Evolutionary conservation across 2,329 filamentous ascomycete species (phyloP).

Genomic region (Cytospora schulzeri): DNA sequence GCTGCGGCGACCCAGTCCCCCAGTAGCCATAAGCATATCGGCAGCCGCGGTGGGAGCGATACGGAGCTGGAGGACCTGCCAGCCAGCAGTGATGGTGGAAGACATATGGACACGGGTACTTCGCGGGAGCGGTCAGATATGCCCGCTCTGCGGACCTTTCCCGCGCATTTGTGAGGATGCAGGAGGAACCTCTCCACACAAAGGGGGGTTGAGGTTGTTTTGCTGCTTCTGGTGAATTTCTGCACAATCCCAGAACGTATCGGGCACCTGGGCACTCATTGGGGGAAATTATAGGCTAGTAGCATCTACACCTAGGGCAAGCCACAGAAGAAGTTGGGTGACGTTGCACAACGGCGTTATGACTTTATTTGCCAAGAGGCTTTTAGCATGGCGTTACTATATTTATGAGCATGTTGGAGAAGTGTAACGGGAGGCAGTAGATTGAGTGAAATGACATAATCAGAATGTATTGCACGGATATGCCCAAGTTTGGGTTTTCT

Average conservation of each 20-base stretch:
- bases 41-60: constrained; percentile 29
- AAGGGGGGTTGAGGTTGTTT: too few species aligned
- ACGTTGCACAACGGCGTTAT: neutral
- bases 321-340: neutral
- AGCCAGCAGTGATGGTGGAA: constrained; percentile 1
- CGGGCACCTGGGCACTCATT: too few species aligned
- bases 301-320: neutral
- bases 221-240: neutral
- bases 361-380: neutral
- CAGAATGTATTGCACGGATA: too few species aligned
- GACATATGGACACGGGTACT: neutral
- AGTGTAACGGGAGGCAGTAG: neutral
- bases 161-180: neutral
- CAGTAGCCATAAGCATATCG: constrained; percentile 17
- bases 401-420: neutral
- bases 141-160: neutral
- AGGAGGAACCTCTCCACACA: neutral
- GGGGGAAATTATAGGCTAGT: too few species aligned
- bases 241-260: neutral
- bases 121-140: neutral
- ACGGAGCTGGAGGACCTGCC: constrained; percentile 37
- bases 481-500: too few species aligned
- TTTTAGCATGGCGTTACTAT: neutral
- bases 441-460: neutral
- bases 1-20: constrained; percentile 30